A percentile compares a stretch with the other conserved stretches of the same genome.
phyloP scores from a whole-genome alignment of 129 eudicot genomes.

The Helichrysum umbraculigerum region DNA sequence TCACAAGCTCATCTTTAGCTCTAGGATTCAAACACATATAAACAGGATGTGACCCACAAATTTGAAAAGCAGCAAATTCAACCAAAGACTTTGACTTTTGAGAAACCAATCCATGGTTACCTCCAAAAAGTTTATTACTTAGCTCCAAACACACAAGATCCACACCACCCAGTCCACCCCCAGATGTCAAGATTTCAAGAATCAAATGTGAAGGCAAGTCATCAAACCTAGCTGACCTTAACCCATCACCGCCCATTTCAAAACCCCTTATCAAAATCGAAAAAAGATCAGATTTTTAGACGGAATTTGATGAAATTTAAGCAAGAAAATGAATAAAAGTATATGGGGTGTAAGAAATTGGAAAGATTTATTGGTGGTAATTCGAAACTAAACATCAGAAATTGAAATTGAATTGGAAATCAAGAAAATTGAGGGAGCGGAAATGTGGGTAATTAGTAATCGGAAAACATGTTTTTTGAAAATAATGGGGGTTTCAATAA shows the following conservation, averaged over 20 bases:
- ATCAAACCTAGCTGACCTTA: conserved; percentile 45
- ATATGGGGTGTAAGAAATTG: conserved; percentile 48
- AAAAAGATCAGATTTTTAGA: conserved; percentile 45
- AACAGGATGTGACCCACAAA: conserved; percentile 59
- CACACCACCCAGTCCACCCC: conserved; percentile 60
- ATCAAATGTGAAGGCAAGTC: conserved; percentile 84
- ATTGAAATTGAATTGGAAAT: neutral
- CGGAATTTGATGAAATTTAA: conserved; percentile 57
- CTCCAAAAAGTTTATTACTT: conserved; percentile 55
- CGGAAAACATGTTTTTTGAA: conserved; percentile 17
- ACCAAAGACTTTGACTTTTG: conserved; percentile 61
- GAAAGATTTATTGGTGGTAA: conserved; percentile 39
- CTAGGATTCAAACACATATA: conserved; percentile 41
- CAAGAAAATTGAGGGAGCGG: neutral
- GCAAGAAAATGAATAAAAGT: conserved; percentile 40
- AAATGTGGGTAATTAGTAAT: conserved; percentile 17
- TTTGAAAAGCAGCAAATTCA: conserved; percentile 77
- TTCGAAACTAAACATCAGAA: conserved; percentile 47
- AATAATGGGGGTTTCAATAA: neutral
- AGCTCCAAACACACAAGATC: conserved; percentile 83
- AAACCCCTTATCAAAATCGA: neutral
- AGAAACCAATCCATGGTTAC: conserved; percentile 38
- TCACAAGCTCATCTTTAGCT: conserved; percentile 50
- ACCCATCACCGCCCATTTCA: conserved; percentile 59
- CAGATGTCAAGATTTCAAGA: conserved; percentile 77